These are phyloP conservation scores for Solanum pimpinellifolium DNA, from an alignment of 257 asterid genomes.

Conservation along the genomic window DNA sequence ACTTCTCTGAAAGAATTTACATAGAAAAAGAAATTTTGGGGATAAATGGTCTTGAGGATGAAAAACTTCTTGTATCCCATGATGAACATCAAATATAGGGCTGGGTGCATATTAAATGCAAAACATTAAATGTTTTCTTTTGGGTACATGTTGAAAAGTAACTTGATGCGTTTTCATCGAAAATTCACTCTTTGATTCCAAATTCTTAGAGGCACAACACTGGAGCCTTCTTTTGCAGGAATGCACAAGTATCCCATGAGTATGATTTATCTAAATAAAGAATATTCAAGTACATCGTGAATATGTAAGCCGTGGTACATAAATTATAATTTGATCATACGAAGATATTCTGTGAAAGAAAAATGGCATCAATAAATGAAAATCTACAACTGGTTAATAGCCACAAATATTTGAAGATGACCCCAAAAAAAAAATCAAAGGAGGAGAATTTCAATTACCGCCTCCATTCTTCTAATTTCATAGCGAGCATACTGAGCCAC, in stretches of 20 bases:
- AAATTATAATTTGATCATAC: not conserved
- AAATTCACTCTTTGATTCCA: not conserved
- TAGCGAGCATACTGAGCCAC: constrained; percentile 93
- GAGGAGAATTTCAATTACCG: constrained; percentile 32
- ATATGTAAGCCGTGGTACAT: not conserved
- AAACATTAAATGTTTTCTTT: not conserved
- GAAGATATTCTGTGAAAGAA: not conserved
- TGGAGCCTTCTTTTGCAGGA: not conserved
- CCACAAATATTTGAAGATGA: not conserved
- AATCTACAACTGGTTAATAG: not conserved
- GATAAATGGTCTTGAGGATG: not conserved
- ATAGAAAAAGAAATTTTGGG: not conserved
- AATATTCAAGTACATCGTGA: not conserved
- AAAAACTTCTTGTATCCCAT: not conserved
- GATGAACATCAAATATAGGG: not conserved
- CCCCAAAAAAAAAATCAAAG: not conserved
- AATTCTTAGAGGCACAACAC: not conserved
- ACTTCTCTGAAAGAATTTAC: not conserved
- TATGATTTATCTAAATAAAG: not conserved
- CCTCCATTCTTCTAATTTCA: constrained; percentile 92
- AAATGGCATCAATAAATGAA: not conserved
- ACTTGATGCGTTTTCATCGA: not conserved
- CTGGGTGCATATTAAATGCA: not conserved
- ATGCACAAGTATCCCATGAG: not conserved
- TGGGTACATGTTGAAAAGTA: not conserved